Conservation (phyloP, 768 basidiomycete species). For the Suillus weaverae region DNA sequence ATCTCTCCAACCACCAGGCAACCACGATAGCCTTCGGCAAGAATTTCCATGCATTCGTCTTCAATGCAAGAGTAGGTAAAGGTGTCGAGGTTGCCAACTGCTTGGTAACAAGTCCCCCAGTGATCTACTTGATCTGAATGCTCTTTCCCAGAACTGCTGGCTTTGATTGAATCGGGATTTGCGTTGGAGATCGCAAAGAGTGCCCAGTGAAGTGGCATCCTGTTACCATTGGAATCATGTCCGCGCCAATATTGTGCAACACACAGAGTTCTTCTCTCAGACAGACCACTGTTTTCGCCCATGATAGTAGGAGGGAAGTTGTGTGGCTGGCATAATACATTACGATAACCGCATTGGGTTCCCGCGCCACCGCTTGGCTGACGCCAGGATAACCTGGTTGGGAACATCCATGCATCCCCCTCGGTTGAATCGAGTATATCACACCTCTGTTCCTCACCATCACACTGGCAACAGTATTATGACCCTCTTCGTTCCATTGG, state of each 20-base stretch:
- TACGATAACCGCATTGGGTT: slow-evolving; percentile 13
- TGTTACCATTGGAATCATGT: slow-evolving; percentile 19
- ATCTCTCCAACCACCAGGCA: slow-evolving; percentile 29
- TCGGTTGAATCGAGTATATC: slow-evolving; percentile 17
- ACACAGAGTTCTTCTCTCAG: slow-evolving; percentile 22
- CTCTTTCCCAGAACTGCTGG: slow-evolving; percentile 24
- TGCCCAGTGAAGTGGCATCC: slow-evolving; percentile 30
- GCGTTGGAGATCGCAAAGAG: slow-evolving; percentile 30
- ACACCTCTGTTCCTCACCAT: slow-evolving; percentile 17
- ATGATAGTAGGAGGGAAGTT: slow-evolving; percentile 13
- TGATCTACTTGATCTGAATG: slow-evolving; percentile 26
- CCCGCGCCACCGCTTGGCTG: slow-evolving; percentile 30
- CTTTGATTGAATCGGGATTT: slow-evolving; percentile 18
- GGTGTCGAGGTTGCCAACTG: slow-evolving; percentile 30
- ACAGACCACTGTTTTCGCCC: slow-evolving; percentile 12
- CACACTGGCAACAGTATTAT: slow-evolving; percentile 39
- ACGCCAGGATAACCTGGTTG: slow-evolving; percentile 14
- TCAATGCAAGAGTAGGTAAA: slow-evolving; percentile 27
- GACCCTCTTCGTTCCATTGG: slow-evolving; percentile 68
- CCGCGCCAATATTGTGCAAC: slow-evolving; percentile 33
- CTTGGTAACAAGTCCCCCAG: slow-evolving; percentile 32
- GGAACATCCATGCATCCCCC: slow-evolving; percentile 13
- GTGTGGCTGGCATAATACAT: neutral
- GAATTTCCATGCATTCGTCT: slow-evolving; percentile 32
- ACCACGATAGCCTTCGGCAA: slow-evolving; percentile 29